These are phyloP conservation scores for Porogramme epimiltina DNA, from an alignment of 1,284 basidiomycete genomes.

Conservation along the genomic window DNA sequence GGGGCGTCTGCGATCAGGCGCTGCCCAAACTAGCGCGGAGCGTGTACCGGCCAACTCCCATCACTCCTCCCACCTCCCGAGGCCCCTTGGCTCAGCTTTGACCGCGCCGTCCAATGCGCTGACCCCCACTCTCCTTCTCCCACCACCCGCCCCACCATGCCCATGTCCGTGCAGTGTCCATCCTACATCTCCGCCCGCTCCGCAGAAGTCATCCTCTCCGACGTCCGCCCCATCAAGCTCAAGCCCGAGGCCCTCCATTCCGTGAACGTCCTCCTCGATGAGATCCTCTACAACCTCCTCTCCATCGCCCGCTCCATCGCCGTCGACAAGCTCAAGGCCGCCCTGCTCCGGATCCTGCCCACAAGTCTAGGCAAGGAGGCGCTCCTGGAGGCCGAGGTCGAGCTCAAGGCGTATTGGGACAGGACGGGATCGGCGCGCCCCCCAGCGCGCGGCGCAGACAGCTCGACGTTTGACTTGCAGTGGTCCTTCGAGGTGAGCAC, in stretches of 20 bases:
- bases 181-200: constrained; percentile 78
- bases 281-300: constrained; percentile 79
- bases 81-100: too few relatives aligned
- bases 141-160: neutral
- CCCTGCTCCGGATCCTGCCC: constrained; percentile 73
- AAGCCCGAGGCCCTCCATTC: constrained; percentile 70
- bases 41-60: too few relatives aligned
- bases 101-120: too few relatives aligned
- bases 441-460: constrained; percentile 44
- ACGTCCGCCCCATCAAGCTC: constrained; percentile 87
- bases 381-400: constrained; percentile 89
- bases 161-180: constrained; percentile 45
- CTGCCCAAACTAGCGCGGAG: too few relatives aligned
- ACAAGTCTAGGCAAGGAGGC: constrained; percentile 86
- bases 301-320: constrained; percentile 71
- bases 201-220: constrained; percentile 88
- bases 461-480: constrained; percentile 61
- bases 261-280: constrained; percentile 88
- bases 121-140: too few relatives aligned
- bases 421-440: constrained; percentile 49
- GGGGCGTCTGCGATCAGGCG: too few relatives aligned
- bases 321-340: constrained; percentile 74
- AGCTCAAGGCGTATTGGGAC: constrained; percentile 85
- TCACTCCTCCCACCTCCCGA: too few relatives aligned
- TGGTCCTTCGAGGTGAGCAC: constrained; percentile 73